A percentile compares a stretch with the other conserved stretches of the same genome.
Evolutionary conservation across 139 green algal species (phyloP).

Genomic region (Asterochloris sp.): DNA sequence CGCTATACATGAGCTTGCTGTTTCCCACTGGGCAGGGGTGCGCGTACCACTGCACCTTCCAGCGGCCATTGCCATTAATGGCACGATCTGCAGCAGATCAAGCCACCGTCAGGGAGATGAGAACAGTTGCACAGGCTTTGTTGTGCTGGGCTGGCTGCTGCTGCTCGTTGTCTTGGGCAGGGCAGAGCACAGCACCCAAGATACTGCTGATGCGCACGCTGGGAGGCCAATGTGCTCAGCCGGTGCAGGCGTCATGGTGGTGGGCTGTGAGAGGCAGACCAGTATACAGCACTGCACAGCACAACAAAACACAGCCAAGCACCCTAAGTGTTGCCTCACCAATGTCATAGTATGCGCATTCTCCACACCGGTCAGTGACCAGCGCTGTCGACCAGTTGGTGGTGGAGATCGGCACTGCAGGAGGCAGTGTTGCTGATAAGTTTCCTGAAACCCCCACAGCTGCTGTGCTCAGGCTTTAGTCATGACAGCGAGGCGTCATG

Average conservation of each 20-base stretch:
- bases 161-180: too few relatives aligned
- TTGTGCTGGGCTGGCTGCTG: too few relatives aligned
- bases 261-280: too few relatives aligned
- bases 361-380: conserved; percentile 26
- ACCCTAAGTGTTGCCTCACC: not conserved
- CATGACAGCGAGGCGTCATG: conserved; percentile 13
- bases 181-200: too few relatives aligned
- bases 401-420: not conserved
- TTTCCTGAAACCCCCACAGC: too few relatives aligned
- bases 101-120: too few relatives aligned
- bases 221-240: too few relatives aligned
- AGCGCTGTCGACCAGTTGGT: not conserved
- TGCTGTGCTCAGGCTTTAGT: not conserved
- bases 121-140: too few relatives aligned
- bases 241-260: too few relatives aligned
- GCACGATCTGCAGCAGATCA: not conserved
- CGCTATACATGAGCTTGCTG: conserved; percentile 22
- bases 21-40: conserved; percentile 24
- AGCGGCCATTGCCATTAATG: conserved; percentile 26
- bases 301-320: too few relatives aligned
- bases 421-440: not conserved
- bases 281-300: too few relatives aligned
- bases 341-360: conserved; percentile 19
- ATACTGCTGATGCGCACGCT: too few relatives aligned
- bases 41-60: conserved; percentile 31